Percentiles rank a stretch among this genome's conserved stretches.
These are phyloP conservation scores for Globisporangium splendens DNA, from an alignment of 352 stramenopile species.

Conservation along the genomic window DNA sequence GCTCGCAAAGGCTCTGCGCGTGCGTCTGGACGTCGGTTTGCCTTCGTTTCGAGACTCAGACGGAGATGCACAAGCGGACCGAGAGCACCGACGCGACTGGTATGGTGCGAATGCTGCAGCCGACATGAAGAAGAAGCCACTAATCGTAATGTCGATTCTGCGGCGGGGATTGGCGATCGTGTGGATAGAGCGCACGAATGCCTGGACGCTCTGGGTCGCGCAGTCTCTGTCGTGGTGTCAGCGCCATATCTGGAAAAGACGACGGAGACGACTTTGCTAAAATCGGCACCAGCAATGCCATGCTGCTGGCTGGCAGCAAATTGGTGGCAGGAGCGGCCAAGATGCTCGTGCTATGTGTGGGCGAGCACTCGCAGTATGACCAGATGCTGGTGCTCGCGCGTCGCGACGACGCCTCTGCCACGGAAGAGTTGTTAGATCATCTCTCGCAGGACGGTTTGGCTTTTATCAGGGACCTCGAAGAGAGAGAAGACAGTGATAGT, in stretches of 20 bases:
- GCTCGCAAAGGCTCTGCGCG: conserved; percentile 3
- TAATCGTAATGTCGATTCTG: too few species aligned
- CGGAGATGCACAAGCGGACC: background rate
- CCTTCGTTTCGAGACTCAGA: background rate
- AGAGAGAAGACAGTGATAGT: background rate
- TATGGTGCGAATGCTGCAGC: conserved; percentile 12
- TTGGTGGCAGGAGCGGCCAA: conserved; percentile 73
- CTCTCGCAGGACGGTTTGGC: too few species aligned
- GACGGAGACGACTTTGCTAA: conserved; percentile 32
- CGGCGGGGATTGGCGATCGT: too few species aligned
- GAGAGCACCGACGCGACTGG: conserved; percentile 6
- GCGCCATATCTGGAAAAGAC: conserved; percentile 37
- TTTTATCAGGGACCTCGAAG: background rate
- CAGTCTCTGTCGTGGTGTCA: too few species aligned
- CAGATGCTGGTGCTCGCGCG: conserved; percentile 71
- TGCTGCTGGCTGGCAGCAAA: conserved; percentile 82
- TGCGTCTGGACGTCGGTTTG: conserved; percentile 1
- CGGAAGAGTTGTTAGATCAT: too few species aligned
- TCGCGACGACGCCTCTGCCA: background rate
- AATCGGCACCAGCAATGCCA: conserved; percentile 32
- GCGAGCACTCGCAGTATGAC: conserved; percentile 79
- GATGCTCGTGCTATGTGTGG: conserved; percentile 87
- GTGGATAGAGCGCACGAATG: too few species aligned
- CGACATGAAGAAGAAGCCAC: too few species aligned
- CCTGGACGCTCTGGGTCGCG: too few species aligned